Percentiles rank a stretch among this genome's conserved stretches.
Conservation (phyloP, 192 early-diverging fungal genomes). For the Coemansia sp. region DNA sequence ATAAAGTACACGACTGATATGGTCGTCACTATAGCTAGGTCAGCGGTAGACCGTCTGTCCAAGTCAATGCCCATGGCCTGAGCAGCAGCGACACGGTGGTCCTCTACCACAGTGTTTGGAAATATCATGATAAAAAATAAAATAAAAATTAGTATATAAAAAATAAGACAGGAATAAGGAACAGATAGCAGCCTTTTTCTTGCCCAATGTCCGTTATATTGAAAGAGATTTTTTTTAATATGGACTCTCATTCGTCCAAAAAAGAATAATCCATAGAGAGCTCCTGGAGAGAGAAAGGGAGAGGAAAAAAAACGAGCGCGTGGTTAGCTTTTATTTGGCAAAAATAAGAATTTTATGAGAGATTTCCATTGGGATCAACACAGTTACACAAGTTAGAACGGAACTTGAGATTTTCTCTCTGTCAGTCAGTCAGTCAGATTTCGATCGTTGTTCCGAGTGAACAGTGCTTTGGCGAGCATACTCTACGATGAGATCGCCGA, state of each 20-base stretch:
- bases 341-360: too few relatives aligned
- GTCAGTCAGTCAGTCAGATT: background rate
- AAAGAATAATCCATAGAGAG: background rate
- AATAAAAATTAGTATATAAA: background rate
- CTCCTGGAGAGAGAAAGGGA: too few relatives aligned
- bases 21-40: slow-evolving; percentile 17
- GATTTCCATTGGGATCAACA: too few relatives aligned
- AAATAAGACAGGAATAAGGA: background rate
- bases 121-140: slow-evolving; percentile 13
- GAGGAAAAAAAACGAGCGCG: too few relatives aligned
- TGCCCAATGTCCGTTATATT: too few relatives aligned
- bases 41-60: slow-evolving; percentile 30
- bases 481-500: slow-evolving; percentile 38
- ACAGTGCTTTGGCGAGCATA: slow-evolving; percentile 36
- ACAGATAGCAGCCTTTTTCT: background rate
- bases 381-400: too few relatives aligned
- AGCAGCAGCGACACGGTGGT: slow-evolving; percentile 23
- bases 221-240: background rate
- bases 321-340: too few relatives aligned
- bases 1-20: slow-evolving; percentile 21
- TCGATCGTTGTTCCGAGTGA: slow-evolving; percentile 6
- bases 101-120: slow-evolving; percentile 22
- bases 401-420: too few relatives aligned
- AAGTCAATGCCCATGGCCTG: background rate
- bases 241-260: background rate